Evolutionary conservation across 768 basidiomycete genomes (phyloP).

Genomic region (Russula compacta): DNA sequence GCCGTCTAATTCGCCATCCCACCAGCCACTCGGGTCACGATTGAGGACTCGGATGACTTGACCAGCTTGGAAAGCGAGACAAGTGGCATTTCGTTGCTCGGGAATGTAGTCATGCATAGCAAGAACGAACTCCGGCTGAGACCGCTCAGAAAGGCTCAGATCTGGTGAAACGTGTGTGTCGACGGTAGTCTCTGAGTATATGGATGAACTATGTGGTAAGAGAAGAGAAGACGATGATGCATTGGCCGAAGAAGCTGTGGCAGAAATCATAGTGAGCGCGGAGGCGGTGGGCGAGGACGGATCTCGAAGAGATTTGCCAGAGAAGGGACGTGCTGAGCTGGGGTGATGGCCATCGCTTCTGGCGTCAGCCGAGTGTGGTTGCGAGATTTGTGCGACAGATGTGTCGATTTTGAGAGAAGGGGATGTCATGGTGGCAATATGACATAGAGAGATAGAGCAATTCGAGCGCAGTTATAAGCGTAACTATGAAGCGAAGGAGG

Average conservation of each 20-base stretch:
- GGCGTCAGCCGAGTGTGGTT: conserved; percentile 20
- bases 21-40: conserved; percentile 87
- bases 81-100: conserved; percentile 61
- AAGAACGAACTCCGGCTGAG: conserved; percentile 60
- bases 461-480: neutral
- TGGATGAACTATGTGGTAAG: conserved; percentile 22
- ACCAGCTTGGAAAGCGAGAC: conserved; percentile 82
- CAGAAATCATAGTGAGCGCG: conserved; percentile 13
- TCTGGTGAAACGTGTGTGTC: conserved; percentile 17
- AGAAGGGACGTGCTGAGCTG: conserved; percentile 10
- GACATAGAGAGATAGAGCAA: conserved; percentile 19
- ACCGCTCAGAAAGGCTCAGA: conserved; percentile 3
- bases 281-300: conserved; percentile 13
- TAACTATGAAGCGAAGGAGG: neutral
- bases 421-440: conserved; percentile 22
- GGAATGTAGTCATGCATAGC: conserved; percentile 90
- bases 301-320: conserved; percentile 16
- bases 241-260: conserved; percentile 14
- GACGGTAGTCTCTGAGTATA: conserved; percentile 22
- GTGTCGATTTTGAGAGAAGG: conserved; percentile 29
- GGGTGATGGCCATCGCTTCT: conserved; percentile 1
- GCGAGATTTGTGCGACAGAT: conserved; percentile 21
- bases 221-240: conserved; percentile 23
- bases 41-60: conserved; percentile 89
- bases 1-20: conserved; percentile 92